Percentiles rank a stretch among this genome's conserved stretches.
Evolutionary conservation across 805 yeast species (phyloP).

Genomic region (Priceomyces fermenticarens): DNA sequence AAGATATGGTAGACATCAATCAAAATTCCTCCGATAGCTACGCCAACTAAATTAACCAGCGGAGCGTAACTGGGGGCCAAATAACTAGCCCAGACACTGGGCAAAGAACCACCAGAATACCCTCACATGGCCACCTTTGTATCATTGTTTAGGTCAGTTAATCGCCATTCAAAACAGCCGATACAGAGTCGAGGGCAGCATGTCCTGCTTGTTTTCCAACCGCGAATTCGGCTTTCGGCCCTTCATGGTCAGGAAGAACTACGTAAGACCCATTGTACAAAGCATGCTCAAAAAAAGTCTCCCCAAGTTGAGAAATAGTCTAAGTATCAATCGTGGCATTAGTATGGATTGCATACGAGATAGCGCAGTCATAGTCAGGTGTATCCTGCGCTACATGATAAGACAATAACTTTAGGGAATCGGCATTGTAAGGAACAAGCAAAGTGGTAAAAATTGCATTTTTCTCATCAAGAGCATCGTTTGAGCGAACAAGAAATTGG

Average conservation of each 20-base stretch:
- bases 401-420: slow-evolving; percentile 19
- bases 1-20: slow-evolving; percentile 21
- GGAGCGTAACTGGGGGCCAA: slow-evolving; percentile 28
- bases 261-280: slow-evolving; percentile 15
- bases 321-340: slow-evolving; percentile 10
- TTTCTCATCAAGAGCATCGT: slow-evolving; percentile 17
- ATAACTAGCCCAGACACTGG: slow-evolving; percentile 26
- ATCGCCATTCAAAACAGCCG: slow-evolving; percentile 18
- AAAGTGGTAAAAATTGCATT: slow-evolving; percentile 16
- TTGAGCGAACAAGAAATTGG: slow-evolving; percentile 24
- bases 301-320: slow-evolving; percentile 14
- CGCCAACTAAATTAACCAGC: slow-evolving; percentile 20
- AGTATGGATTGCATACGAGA: slow-evolving; percentile 17
- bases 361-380: slow-evolving; percentile 15
- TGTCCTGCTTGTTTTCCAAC: slow-evolving; percentile 21
- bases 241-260: slow-evolving; percentile 25
- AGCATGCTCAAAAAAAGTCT: slow-evolving; percentile 11
- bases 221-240: slow-evolving; percentile 21
- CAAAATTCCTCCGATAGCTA: slow-evolving; percentile 28
- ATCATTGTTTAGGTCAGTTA: slow-evolving; percentile 15
- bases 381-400: slow-evolving; percentile 22
- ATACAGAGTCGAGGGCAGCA: slow-evolving; percentile 21
- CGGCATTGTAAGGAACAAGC: slow-evolving; percentile 20
- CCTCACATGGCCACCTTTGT: slow-evolving; percentile 25
- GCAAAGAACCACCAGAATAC: slow-evolving; percentile 30